Base-by-base conservation (phyloP, 106 monocot species). In the Dactylorhiza incarnata region DNA sequence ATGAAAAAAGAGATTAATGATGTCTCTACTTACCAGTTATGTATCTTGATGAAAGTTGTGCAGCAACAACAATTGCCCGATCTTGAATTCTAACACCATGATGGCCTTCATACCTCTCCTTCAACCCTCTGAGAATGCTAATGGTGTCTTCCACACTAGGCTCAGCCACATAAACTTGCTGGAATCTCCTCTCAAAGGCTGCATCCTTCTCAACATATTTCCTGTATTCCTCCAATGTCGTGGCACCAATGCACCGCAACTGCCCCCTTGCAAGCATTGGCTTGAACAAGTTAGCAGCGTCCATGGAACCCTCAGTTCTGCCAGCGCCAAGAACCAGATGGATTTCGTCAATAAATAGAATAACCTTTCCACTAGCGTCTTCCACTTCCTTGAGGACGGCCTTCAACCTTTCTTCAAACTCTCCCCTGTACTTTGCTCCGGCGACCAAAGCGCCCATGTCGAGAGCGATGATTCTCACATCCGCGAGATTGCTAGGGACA, bases 191-290 rank as follows among this genome's bases (percentile, higher is more conserved):
- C 63, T 89, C 90, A 13, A 83, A 87, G 1, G 84, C 85, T 0
- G 89, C 82, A 74, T 87, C 85, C n/a, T 87, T 85, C 73, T 93
- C 90, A 29, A 92, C 87, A 78, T 89, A 84, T 73, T 92, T 89
- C 29, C 81, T 59, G 65, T 92, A 89, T 78, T 89, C 92, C 45
- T 92, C 81, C 55, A 87, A 63, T 5, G 92, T 92, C 7, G 92
- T 89, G 3, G 92, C 87, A 1, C 86, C 92, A 71, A 92, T 87
- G 78, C 83, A 86, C 73, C 86, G 72, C 58, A 89, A 69, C 24
- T 86, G 84, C n/a, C 88, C 88, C 12, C 88, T 78, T 0, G 88
- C 86, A 4, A 91, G 80, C 91, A 91, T 91, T 20, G 91, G 86
- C 82, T 84, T 88, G 73, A 91, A 83, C 84, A 91, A 49, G 54